These are phyloP conservation scores for Waitea zeae DNA, from an alignment of 1,284 basidiomycete genomes.

Conservation along the genomic window DNA sequence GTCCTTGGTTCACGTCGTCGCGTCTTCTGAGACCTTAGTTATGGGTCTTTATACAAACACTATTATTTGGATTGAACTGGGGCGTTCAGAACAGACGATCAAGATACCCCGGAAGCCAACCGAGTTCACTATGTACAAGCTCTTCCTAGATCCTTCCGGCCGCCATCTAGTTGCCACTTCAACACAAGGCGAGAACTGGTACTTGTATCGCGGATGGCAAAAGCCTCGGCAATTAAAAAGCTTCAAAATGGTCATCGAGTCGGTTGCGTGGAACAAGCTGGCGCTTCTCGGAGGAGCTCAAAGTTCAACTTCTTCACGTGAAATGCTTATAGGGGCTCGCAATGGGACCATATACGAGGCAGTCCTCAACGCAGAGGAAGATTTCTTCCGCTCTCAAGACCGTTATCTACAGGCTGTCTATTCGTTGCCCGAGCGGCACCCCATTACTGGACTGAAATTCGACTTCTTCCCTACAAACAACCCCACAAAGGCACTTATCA, in stretches of 20 bases:
- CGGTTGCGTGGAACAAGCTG: conserved; percentile 87
- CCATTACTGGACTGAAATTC: conserved; percentile 71
- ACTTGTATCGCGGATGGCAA: conserved; percentile 68
- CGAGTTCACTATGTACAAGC: conserved; percentile 57
- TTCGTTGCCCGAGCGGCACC: conserved; percentile 60
- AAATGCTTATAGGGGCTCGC: conserved; percentile 79
- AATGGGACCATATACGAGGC: conserved; percentile 78
- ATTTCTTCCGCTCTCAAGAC: conserved; percentile 84
- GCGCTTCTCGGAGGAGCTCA: conserved; percentile 44
- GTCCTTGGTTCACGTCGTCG: conserved; percentile 59
- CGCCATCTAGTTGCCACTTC: conserved; percentile 81
- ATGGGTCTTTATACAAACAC: conserved; percentile 70
- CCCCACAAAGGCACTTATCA: conserved; percentile 43
- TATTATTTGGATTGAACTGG: conserved; percentile 73
- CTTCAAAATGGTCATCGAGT: conserved; percentile 80
- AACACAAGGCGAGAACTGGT: conserved; percentile 85
- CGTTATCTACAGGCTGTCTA: conserved; percentile 69
- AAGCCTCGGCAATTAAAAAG: conserved; percentile 65
- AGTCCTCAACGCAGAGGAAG: conserved; percentile 72
- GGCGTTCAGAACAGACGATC: conserved; percentile 65
- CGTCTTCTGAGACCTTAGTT: conserved; percentile 74
- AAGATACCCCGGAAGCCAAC: conserved; percentile 55
- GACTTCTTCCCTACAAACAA: conserved; percentile 55
- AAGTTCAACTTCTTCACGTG: conserved; percentile 60
- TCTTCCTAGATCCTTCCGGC: conserved; percentile 87